Evolutionary conservation across 495 filamentous ascomycete genomes (phyloP).

Genomic region (Alectoria sarmentosa): DNA sequence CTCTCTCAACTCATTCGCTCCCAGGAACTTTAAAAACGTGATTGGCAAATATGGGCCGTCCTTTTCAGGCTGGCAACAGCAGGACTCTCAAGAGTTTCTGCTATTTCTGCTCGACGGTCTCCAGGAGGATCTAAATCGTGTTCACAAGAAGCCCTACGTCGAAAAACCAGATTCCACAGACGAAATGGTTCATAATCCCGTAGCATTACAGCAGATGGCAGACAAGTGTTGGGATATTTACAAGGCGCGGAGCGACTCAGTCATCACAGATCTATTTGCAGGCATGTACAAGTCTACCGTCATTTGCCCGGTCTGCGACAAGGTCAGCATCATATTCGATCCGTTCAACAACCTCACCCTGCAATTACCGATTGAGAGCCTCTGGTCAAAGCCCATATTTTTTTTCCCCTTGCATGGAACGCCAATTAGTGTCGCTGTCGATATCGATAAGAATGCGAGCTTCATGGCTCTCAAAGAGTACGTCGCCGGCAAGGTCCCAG

Average conservation of each 20-base stretch:
- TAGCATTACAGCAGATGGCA: constrained; percentile 72
- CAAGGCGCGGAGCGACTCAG: constrained; percentile 86
- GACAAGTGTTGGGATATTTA: constrained; percentile 85
- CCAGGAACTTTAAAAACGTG: constrained; percentile 68
- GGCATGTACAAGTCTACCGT: constrained; percentile 98
- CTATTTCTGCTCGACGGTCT: constrained; percentile 91
- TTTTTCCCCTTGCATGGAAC: constrained; percentile 61
- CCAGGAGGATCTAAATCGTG: constrained; percentile 89
- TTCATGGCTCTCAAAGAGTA: constrained; percentile 70
- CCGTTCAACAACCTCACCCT: constrained; percentile 93
- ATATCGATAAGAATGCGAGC: constrained; percentile 75
- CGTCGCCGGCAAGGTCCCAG: constrained; percentile 56
- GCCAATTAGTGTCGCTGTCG: constrained; percentile 70
- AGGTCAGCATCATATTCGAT: constrained; percentile 98
- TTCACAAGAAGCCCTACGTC: constrained; percentile 93
- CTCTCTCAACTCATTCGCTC: constrained; percentile 55
- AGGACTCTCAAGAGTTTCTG: constrained; percentile 97
- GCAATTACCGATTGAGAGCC: constrained; percentile 75
- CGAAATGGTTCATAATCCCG: constrained; percentile 80
- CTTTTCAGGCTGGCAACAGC: constrained; percentile 92
- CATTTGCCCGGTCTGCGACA: constrained; percentile 80
- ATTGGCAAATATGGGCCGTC: constrained; percentile 73
- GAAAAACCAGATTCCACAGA: constrained; percentile 98
- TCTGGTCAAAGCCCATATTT: constrained; percentile 63
- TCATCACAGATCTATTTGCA: constrained; percentile 89